phyloP scores from a whole-genome alignment of 140 eudicot species.

The Flaveria floridana region DNA sequence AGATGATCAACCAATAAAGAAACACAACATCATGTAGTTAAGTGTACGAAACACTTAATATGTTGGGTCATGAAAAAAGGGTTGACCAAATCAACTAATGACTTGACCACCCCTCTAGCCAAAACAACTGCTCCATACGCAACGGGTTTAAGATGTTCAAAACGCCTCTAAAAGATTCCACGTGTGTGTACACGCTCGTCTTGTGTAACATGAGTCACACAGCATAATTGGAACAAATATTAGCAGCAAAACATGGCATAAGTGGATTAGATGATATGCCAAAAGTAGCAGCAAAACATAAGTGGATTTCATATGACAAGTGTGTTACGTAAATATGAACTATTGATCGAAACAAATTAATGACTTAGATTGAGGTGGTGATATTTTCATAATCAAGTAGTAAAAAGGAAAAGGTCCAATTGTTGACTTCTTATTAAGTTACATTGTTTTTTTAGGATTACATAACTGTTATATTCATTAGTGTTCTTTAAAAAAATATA shows the following conservation, averaged over 20 bases:
- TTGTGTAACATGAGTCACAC: slow-evolving; percentile 15
- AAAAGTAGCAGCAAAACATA: no score
- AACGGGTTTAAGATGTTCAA: not conserved
- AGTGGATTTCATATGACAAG: no score
- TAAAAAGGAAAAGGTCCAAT: no score
- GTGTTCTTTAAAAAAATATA: no score
- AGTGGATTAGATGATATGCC: no score
- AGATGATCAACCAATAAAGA: slow-evolving; percentile 2
- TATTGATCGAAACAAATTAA: no score
- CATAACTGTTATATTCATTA: no score
- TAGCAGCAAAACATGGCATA: slow-evolving; percentile 1
- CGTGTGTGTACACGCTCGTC: not conserved
- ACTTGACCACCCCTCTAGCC: not conserved
- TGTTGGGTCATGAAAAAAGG: slow-evolving; percentile 2
- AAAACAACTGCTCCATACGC: not conserved
- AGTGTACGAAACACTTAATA: slow-evolving; percentile 7
- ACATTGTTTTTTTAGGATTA: no score
- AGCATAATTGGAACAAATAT: not conserved
- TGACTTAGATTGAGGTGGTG: no score
- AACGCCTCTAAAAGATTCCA: not conserved
- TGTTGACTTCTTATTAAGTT: no score
- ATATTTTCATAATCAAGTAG: no score
- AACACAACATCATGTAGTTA: slow-evolving; percentile 7
- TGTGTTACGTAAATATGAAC: no score
- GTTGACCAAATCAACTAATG: not conserved